Conservation (phyloP, 139 green algal species). For the Chloropicon primus region DNA sequence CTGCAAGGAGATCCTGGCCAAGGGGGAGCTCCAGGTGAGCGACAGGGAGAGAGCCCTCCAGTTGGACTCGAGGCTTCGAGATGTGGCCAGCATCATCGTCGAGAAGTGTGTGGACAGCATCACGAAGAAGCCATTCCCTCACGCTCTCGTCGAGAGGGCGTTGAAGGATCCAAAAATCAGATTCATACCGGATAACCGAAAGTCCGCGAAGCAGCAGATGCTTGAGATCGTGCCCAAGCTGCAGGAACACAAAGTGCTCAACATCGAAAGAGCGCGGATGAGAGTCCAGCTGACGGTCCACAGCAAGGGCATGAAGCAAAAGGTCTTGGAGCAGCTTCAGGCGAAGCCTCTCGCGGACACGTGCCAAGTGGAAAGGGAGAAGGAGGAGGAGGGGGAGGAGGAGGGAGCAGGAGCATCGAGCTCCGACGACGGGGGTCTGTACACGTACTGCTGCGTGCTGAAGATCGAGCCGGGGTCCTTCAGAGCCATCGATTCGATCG, state of each 20-base stretch:
- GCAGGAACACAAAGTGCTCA: constrained; percentile 57
- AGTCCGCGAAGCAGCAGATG: constrained; percentile 66
- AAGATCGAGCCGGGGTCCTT: constrained; percentile 80
- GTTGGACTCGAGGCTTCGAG: constrained; percentile 70
- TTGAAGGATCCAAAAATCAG: constrained; percentile 64
- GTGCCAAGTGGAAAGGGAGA: not conserved
- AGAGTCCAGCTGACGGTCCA: constrained; percentile 50
- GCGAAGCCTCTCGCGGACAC: not conserved
- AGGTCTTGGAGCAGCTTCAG: constrained; percentile 25
- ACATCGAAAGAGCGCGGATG: constrained; percentile 87
- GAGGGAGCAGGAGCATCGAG: not conserved
- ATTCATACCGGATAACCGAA: constrained; percentile 84
- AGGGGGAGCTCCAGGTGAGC: constrained; percentile 87
- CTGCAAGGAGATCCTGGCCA: constrained; percentile 31
- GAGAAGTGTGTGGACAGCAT: constrained; percentile 10
- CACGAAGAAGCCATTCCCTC: constrained; percentile 80
- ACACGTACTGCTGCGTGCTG: not conserved
- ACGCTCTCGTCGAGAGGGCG: constrained; percentile 82
- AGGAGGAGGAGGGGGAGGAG: not conserved
- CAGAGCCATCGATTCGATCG: constrained; percentile 55
- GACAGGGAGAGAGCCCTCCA: constrained; percentile 88
- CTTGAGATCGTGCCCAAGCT: not conserved
- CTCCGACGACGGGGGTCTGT: not conserved
- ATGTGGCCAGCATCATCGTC: constrained; percentile 47
- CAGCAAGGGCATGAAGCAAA: constrained; percentile 16